Evolutionary conservation across 2,329 filamentous ascomycete species (phyloP).

Genomic region (Rutstroemia sp.): DNA sequence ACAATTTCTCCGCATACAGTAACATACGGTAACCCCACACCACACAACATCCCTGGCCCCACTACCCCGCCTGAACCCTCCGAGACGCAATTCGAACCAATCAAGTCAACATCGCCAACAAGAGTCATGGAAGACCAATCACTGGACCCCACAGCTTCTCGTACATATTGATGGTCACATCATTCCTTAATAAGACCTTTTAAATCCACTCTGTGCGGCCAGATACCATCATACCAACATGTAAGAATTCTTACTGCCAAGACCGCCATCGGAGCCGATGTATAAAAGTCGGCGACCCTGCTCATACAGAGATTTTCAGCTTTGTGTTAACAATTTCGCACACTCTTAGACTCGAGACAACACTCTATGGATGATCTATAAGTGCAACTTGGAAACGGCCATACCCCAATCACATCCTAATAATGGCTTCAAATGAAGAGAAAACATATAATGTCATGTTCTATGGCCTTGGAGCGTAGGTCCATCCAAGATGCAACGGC

Average conservation of each 20-base stretch:
- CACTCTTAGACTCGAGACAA: no score
- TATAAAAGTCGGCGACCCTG: no score
- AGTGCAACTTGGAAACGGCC: not conserved
- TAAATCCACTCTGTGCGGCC: not conserved
- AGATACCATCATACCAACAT: not conserved
- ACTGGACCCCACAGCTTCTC: no score
- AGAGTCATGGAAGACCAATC: not conserved
- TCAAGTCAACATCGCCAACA: not conserved
- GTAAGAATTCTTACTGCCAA: not conserved
- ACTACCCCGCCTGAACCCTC: not conserved
- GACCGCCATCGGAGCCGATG: not conserved
- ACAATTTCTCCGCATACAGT: not conserved
- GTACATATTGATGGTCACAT: no score
- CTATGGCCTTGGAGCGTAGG: constrained; percentile 5
- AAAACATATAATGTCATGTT: not conserved
- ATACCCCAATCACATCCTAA: not conserved
- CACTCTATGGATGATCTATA: no score
- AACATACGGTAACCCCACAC: not conserved
- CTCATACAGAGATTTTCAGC: no score
- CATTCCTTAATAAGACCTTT: no score
- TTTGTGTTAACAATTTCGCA: no score
- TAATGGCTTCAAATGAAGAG: not conserved
- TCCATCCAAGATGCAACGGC: fast-evolving
- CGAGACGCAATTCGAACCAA: not conserved
- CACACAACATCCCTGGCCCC: not conserved